A percentile compares a stretch with the other conserved stretches of the same genome.
Conservation (phyloP, 1,139 yeast genomes). For the Geotrichum candidum region DNA sequence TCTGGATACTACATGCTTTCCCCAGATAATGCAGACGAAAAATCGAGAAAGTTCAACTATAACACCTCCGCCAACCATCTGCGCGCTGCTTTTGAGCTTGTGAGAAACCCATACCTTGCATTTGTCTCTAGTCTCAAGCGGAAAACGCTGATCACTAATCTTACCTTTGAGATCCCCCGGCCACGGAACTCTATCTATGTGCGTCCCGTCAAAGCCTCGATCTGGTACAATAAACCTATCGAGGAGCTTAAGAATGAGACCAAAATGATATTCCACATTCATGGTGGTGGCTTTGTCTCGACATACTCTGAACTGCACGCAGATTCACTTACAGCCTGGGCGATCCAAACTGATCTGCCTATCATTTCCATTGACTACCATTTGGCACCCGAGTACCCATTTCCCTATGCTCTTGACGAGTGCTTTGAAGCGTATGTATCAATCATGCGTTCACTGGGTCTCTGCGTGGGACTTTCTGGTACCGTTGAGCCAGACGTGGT, state of each 20-base stretch:
- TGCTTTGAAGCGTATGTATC: constrained; percentile 38
- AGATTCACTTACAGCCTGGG: constrained; percentile 22
- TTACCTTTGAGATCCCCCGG: constrained; percentile 17
- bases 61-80: constrained; percentile 18
- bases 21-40: constrained; percentile 23
- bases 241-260: constrained; percentile 18
- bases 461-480: constrained; percentile 19
- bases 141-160: constrained; percentile 10
- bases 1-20: constrained; percentile 19
- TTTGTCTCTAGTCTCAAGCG: constrained; percentile 11
- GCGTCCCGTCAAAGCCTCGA: constrained; percentile 18
- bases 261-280: constrained; percentile 19
- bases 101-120: constrained; percentile 19
- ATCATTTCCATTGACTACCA: constrained; percentile 38
- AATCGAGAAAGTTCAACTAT: constrained; percentile 20
- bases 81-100: constrained; percentile 20
- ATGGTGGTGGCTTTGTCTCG: constrained; percentile 22
- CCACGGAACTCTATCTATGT: constrained; percentile 18
- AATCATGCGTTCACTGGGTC: constrained; percentile 21
- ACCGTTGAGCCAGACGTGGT: constrained; percentile 20
- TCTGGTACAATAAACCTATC: constrained; percentile 21
- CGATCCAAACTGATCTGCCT: constrained; percentile 20
- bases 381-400: constrained; percentile 47
- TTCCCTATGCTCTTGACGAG: constrained; percentile 47
- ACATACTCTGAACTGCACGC: constrained; percentile 19